Conservation (phyloP, 495 filamentous ascomycete species). For the Symbiotaphrina buchneri region DNA sequence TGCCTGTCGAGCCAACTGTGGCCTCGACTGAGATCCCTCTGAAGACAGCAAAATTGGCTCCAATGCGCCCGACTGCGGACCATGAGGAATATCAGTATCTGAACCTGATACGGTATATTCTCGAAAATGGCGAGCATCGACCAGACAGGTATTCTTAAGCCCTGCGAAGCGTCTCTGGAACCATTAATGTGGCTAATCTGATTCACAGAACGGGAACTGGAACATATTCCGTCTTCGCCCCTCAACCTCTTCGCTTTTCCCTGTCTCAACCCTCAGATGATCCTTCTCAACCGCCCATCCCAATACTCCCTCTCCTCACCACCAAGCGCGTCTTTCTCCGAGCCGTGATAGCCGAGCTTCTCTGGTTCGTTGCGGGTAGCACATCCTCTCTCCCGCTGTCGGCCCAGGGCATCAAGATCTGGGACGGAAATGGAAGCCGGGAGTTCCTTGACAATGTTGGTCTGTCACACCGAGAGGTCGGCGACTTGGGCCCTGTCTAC, state of each 20-base stretch:
- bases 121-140: conserved; percentile 53
- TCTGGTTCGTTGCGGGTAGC: conserved; percentile 80
- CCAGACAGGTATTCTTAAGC: conserved; percentile 36
- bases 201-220: conserved; percentile 64
- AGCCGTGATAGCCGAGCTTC: conserved; percentile 77
- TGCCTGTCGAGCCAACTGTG: too few species aligned
- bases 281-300: conserved; percentile 12
- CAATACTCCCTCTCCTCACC: conserved; percentile 75
- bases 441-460: conserved; percentile 70
- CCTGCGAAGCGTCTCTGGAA: not conserved
- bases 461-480: conserved; percentile 51
- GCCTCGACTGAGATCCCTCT: too few species aligned
- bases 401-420: conserved; percentile 73
- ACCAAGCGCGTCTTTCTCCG: conserved; percentile 92
- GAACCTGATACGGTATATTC: conserved; percentile 50
- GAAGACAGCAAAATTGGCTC: not conserved
- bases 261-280: conserved; percentile 34
- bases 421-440: conserved; percentile 91
- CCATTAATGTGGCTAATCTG: conserved; percentile 2
- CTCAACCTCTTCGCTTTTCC: conserved; percentile 62
- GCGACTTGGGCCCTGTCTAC: conserved; percentile 90
- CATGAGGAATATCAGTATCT: conserved; percentile 67
- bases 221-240: conserved; percentile 73
- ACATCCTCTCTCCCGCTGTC: conserved; percentile 59
- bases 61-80: too few species aligned